Evolutionary conservation across 768 basidiomycete species (phyloP).

Genomic region (Macrocybe gigantea): DNA sequence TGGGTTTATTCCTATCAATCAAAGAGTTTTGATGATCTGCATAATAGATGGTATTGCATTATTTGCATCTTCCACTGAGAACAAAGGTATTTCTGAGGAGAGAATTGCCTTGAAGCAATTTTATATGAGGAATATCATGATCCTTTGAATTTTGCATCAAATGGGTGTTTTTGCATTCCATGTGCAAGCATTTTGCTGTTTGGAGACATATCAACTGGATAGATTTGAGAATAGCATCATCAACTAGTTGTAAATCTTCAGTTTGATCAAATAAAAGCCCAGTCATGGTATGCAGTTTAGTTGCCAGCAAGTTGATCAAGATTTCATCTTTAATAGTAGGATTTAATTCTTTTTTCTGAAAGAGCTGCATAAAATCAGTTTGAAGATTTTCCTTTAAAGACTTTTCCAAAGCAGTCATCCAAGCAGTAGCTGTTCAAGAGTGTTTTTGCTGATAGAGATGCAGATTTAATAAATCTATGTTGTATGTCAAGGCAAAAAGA

Average conservation of each 20-base stretch:
- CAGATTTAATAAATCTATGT: not conserved
- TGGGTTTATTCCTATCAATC: not conserved
- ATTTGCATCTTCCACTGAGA: slow-evolving; percentile 9
- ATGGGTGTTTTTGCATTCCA: slow-evolving; percentile 4
- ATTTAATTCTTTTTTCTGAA: too few relatives aligned
- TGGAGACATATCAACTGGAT: slow-evolving; percentile 10
- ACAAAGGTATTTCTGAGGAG: slow-evolving; percentile 7
- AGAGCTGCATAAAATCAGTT: too few relatives aligned
- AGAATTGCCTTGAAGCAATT: slow-evolving; percentile 7
- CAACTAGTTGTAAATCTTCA: too few relatives aligned
- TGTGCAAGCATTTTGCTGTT: slow-evolving; percentile 7
- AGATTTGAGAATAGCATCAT: not conserved
- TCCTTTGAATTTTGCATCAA: slow-evolving; percentile 4
- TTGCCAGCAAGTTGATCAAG: too few relatives aligned
- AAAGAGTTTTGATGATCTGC: slow-evolving; percentile 13
- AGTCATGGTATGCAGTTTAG: not conserved
- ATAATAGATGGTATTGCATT: slow-evolving; percentile 10
- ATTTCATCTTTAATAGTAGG: too few relatives aligned
- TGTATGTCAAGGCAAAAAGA: slow-evolving; percentile 1
- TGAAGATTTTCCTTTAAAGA: too few relatives aligned
- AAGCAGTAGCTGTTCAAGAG: too few relatives aligned
- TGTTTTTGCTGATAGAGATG: not conserved
- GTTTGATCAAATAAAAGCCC: too few relatives aligned
- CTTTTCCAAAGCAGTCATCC: too few relatives aligned
- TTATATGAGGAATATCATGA: slow-evolving; percentile 9